A percentile compares a stretch with the other conserved stretches of the same genome.
Conservation (phyloP, 352 stramenopile species). For the Phytopythium cucurbitacearum region DNA sequence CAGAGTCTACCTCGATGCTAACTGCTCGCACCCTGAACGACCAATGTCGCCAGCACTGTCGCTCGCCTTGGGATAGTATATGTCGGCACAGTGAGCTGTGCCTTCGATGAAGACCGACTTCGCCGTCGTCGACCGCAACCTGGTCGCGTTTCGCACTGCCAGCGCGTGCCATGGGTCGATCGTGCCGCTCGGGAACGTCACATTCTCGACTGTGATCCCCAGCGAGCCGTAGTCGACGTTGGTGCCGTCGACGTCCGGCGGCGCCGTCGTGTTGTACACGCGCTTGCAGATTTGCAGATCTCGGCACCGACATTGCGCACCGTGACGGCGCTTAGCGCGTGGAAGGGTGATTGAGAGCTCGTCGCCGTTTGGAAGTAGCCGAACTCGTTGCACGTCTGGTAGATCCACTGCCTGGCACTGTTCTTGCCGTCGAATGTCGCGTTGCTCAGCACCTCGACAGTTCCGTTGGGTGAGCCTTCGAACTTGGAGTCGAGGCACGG, state of each 20-base stretch:
- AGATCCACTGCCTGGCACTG: conserved; percentile 79
- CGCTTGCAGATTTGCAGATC: conserved; percentile 87
- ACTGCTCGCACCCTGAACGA: too few species aligned
- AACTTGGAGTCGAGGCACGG: conserved; percentile 80
- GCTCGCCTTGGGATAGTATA: conserved; percentile 64
- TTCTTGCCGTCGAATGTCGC: conserved; percentile 64
- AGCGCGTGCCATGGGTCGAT: conserved; percentile 85
- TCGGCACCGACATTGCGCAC: conserved; percentile 62
- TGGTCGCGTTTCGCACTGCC: conserved; percentile 67
- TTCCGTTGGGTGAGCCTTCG: conserved; percentile 59
- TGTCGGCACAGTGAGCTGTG: conserved; percentile 78
- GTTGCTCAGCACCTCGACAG: conserved; percentile 57
- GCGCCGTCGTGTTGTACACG: conserved; percentile 65
- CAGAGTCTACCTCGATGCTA: too few species aligned
- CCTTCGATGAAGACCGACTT: conserved; percentile 75
- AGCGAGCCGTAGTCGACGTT: conserved; percentile 79
- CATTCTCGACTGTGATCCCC: conserved; percentile 68
- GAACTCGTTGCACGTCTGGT: conserved; percentile 89
- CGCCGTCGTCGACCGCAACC: conserved; percentile 46
- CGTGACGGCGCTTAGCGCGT: conserved; percentile 61
- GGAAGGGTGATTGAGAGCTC: conserved; percentile 54
- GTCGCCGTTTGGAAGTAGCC: conserved; percentile 83
- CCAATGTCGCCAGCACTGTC: conserved; percentile 19
- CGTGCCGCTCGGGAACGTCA: conserved; percentile 77
- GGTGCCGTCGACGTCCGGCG: conserved; percentile 50